Evolutionary conservation across 2,329 filamentous ascomycete species (phyloP), one percentile per base, ranked within the genome.

Genomic region (Fusarium albosuccineum): DNA sequence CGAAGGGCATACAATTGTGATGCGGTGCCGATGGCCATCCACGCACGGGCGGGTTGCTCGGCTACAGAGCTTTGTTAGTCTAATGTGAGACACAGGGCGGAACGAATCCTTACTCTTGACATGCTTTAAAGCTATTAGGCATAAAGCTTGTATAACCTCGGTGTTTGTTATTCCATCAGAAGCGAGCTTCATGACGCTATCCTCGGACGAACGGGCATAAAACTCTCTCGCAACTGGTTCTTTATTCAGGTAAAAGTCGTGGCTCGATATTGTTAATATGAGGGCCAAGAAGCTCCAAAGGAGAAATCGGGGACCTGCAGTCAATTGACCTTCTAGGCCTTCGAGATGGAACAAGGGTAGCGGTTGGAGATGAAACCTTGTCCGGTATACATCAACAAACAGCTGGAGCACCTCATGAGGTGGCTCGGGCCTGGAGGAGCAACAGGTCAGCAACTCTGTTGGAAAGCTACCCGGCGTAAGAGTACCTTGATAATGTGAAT

Each of bases 281-380:
- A 57, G 33, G 36, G 53, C 53, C 29, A 57, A 14, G 13, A 57
- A 49, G 17, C 42, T 49, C 30, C 34, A 41, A 6, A 16, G 14
- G 14, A 57, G 53, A 22, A 40, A 57, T 16, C 9, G 17, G 6
- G 53, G 42, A 8, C 17, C 37, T 8, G 34, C 9, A 9, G 13
- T 6, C 4, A 49, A 17, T 30, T 22, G 22, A 2, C 10, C 42
- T 14, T 11, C 14, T 5, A 57, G 26, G 3, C 16, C 27, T 11
- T 57, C 42, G 16, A 17, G 22, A 9, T n/a, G 6, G 30, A 57
- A 41, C 9, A 57, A 36, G 6, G 53, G 53, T 9, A 57, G 10
- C 5, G 53, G 53, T 22, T 57, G 53, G n/a, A 48, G 36, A 10
- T 57, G 34, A 3, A 57, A 14, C 14, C 17, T 48, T 9, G 14